Evolutionary conservation across 2,329 filamentous ascomycete species (phyloP).

Genomic region (Fusarium falciforme): DNA sequence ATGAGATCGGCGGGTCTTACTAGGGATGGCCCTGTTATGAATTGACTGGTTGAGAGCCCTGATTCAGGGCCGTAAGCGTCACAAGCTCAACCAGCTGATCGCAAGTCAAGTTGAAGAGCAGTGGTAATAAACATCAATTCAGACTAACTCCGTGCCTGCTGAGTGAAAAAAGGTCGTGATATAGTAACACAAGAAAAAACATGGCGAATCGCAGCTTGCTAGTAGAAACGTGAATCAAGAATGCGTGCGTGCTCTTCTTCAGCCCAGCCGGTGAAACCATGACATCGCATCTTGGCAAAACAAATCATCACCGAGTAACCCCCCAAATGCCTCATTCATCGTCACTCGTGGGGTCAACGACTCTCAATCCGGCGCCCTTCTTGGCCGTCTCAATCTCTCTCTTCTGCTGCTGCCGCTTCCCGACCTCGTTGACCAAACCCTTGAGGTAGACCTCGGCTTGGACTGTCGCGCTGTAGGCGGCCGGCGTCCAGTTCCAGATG

Average conservation of each 20-base stretch:
- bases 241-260: background rate
- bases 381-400: conserved; percentile 53
- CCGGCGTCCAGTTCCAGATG: conserved; percentile 82
- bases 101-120: background rate
- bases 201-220: conserved; percentile 10
- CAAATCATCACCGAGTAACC: background rate
- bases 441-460: conserved; percentile 89
- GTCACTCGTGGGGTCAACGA: conserved; percentile 56
- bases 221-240: background rate
- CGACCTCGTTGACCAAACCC: conserved; percentile 77
- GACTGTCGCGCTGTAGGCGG: conserved; percentile 85
- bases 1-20: conserved; percentile 2
- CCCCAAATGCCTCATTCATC: conserved; percentile 37
- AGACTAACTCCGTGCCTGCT: conserved; percentile 26
- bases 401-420: conserved; percentile 61
- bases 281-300: background rate
- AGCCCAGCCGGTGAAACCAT: background rate
- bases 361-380: conserved; percentile 56
- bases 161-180: background rate
- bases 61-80: conserved; percentile 2
- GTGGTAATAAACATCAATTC: conserved; percentile 19
- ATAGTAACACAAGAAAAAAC: background rate
- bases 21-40: background rate
- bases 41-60: background rate
- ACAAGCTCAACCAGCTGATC: background rate